Conservation (phyloP, 352 stramenopile genomes). For the Phytophthora pistaciae region DNA sequence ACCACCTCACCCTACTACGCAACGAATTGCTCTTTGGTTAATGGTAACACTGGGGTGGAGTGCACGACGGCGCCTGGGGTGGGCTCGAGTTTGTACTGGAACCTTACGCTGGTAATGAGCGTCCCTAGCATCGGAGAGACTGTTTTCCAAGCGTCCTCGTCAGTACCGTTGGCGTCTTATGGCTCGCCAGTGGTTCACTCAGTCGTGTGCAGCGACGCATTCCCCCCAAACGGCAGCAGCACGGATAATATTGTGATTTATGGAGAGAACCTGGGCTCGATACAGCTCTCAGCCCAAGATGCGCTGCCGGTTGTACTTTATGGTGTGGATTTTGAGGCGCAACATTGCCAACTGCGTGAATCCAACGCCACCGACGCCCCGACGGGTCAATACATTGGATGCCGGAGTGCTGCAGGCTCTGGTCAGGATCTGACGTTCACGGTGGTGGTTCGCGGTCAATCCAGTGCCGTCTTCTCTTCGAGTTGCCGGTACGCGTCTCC, state of each 20-base stretch:
- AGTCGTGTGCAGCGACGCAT: conserved; percentile 40
- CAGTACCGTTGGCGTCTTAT: conserved; percentile 48
- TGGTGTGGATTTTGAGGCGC: conserved; percentile 41
- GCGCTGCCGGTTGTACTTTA: conserved; percentile 41
- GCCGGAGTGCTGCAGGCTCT: conserved; percentile 44
- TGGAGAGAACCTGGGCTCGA: conserved; percentile 53
- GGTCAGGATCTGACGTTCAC: conserved; percentile 47
- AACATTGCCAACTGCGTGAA: conserved; percentile 33
- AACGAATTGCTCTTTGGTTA: conserved; percentile 50
- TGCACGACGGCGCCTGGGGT: conserved; percentile 51
- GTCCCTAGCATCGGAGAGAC: conserved; percentile 44
- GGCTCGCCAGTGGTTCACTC: conserved; percentile 30
- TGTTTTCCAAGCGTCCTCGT: conserved; percentile 51
- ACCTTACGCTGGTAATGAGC: conserved; percentile 56
- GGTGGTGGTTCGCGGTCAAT: conserved; percentile 45
- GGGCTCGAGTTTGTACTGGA: conserved; percentile 57
- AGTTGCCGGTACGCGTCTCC: conserved; percentile 51
- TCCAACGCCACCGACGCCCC: background rate
- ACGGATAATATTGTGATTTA: conserved; percentile 47
- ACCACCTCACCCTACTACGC: conserved; percentile 41
- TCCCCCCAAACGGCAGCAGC: conserved; percentile 49
- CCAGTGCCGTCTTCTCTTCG: conserved; percentile 30
- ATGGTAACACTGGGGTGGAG: conserved; percentile 55
- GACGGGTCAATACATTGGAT: conserved; percentile 43
- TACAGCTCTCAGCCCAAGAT: conserved; percentile 15